These are phyloP conservation scores for Cladosporium sphaerospermum DNA, from an alignment of 2,329 filamentous ascomycete species.

Conservation along the genomic window DNA sequence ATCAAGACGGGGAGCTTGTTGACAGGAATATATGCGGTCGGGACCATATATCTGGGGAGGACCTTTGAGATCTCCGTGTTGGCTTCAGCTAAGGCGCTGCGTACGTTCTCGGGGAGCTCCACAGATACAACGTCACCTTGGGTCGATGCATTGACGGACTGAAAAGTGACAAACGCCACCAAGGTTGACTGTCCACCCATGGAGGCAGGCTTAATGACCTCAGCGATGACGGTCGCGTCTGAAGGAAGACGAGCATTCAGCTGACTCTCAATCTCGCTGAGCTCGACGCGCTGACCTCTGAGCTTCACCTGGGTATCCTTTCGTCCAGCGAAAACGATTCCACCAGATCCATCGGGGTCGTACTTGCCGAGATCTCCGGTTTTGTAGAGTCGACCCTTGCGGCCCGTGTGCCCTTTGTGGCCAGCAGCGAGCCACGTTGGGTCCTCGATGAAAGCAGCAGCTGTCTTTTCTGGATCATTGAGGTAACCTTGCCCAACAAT, in stretches of 20 bases:
- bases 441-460: constrained; percentile 27
- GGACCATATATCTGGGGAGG: constrained; percentile 34
- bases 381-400: constrained; percentile 48
- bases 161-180: constrained; percentile 15
- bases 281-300: constrained; percentile 58
- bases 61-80: constrained; percentile 11
- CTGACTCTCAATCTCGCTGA: constrained; percentile 44
- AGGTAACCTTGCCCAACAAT: constrained; percentile 42
- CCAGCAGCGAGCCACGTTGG: constrained; percentile 20
- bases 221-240: constrained; percentile 2
- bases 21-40: constrained; percentile 39
- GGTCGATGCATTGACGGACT: neutral
- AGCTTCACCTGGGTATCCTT: constrained; percentile 57
- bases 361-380: constrained; percentile 56
- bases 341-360: constrained; percentile 40
- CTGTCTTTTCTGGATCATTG: constrained; percentile 25
- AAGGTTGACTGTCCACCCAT: constrained; percentile 12
- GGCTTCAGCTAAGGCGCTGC: constrained; percentile 1
- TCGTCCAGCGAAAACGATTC: constrained; percentile 53
- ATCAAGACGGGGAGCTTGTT: constrained; percentile 40
- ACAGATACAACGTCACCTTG: constrained; percentile 7
- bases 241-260: constrained; percentile 3
- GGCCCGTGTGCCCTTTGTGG: constrained; percentile 24
- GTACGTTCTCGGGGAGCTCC: constrained; percentile 3
- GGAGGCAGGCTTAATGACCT: constrained; percentile 8